Evolutionary conservation across 225 moss, liverwort and hornwort species (phyloP).

Genomic region (Pseudoscleropodium purum): DNA sequence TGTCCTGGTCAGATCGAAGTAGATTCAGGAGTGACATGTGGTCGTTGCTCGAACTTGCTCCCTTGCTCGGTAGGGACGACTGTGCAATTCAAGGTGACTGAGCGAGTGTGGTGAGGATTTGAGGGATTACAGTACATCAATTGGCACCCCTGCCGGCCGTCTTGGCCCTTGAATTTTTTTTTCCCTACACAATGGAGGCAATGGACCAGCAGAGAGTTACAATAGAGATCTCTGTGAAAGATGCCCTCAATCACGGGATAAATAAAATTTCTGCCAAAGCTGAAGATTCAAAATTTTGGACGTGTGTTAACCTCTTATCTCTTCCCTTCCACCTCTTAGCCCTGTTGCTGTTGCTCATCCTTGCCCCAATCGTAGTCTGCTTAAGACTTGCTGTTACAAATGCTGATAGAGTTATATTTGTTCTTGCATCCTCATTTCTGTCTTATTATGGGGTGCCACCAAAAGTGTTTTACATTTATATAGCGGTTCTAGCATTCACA

Average conservation of each 20-base stretch:
- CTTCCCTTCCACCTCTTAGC: neutral
- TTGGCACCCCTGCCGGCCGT: neutral
- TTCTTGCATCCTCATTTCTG: neutral
- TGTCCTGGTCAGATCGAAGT: neutral
- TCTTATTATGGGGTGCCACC: neutral
- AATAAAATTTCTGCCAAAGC: accelerated
- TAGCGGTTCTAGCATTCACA: neutral
- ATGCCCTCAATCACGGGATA: accelerated
- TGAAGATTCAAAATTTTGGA: neutral
- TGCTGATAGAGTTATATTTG: neutral
- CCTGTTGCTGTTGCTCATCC: accelerated
- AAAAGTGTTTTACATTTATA: neutral
- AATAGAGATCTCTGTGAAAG: accelerated
- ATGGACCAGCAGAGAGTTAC: neutral
- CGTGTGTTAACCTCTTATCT: accelerated
- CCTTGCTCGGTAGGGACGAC: neutral
- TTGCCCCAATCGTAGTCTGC: neutral
- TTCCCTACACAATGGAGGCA: neutral
- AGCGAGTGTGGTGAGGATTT: neutral
- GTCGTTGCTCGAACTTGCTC: neutral
- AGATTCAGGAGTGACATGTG: too few relatives aligned
- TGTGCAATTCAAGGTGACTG: neutral
- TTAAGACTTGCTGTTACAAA: neutral
- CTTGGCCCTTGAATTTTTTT: too few relatives aligned
- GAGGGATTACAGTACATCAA: neutral